A percentile compares a stretch with the other conserved stretches of the same genome.
phyloP scores from a whole-genome alignment of 108 stramenopile genomes.

The Pseudonitzschia delicatissima region DNA sequence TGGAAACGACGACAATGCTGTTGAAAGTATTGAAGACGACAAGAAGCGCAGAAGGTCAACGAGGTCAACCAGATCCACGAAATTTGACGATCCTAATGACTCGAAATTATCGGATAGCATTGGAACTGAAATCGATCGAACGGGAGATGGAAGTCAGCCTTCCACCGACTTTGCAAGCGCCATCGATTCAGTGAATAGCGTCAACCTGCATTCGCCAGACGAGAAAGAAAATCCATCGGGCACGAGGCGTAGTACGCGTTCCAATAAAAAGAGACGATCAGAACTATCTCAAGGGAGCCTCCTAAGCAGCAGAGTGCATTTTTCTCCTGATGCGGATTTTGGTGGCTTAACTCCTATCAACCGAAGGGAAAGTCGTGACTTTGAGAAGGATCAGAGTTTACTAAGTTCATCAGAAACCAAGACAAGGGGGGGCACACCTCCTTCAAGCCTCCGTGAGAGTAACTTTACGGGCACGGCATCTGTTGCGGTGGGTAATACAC shows the following conservation, averaged over 20 bases:
- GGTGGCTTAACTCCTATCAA: slow-evolving; percentile 37
- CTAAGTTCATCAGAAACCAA: slow-evolving; percentile 23
- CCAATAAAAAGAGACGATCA: slow-evolving; percentile 1
- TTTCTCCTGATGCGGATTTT: slow-evolving; percentile 36
- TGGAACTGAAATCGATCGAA: not conserved
- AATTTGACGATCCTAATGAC: not conserved
- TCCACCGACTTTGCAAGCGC: not conserved
- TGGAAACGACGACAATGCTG: not conserved
- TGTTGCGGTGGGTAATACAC: not conserved
- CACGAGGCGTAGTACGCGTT: not conserved
- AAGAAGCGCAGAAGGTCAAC: slow-evolving; percentile 1
- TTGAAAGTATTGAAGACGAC: not conserved
- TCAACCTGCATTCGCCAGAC: not conserved
- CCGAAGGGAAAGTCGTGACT: not conserved
- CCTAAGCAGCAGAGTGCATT: slow-evolving; percentile 22
- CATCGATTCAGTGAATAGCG: too few species aligned
- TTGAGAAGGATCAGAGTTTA: not conserved
- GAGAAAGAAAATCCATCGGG: not conserved
- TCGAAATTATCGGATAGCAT: not conserved
- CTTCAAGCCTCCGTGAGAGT: slow-evolving; percentile 16
- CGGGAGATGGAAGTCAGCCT: not conserved
- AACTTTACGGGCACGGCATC: slow-evolving; percentile 7
- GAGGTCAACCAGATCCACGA: slow-evolving; percentile 10
- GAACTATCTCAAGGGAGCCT: not conserved
- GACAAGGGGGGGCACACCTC: slow-evolving; percentile 34